A percentile compares a stretch with the other conserved stretches of the same genome.
These are phyloP conservation scores for Grigorovia jiainica DNA, from an alignment of 805 yeast genomes.

Conservation along the genomic window DNA sequence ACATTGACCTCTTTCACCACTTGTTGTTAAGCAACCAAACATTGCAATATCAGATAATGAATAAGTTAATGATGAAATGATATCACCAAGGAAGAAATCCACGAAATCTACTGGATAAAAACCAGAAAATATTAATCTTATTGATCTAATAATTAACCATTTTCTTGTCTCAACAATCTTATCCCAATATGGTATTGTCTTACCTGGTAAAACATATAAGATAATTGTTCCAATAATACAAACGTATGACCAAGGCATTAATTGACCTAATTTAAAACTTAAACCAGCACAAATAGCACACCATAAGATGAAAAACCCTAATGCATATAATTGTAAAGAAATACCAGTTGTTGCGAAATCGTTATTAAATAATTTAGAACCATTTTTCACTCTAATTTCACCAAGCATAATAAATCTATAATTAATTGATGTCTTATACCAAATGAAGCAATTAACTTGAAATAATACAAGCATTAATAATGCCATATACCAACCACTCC, in stretches of 20 bases:
- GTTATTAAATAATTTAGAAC: constrained; percentile 27
- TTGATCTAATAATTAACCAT: constrained; percentile 65
- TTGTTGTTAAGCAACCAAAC: constrained; percentile 69
- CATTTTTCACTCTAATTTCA: constrained; percentile 67
- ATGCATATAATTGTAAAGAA: constrained; percentile 45
- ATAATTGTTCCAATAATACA: constrained; percentile 22
- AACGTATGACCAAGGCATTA: constrained; percentile 63
- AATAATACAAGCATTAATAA: constrained; percentile 54
- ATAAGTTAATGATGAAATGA: constrained; percentile 80
- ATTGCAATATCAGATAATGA: constrained; percentile 77
- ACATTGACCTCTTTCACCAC: constrained; percentile 46
- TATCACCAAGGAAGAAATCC: constrained; percentile 90
- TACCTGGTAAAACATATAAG: constrained; percentile 13
- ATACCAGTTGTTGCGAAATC: constrained; percentile 30
- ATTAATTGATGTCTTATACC: constrained; percentile 70
- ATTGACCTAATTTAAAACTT: constrained; percentile 58
- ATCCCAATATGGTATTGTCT: constrained; percentile 26
- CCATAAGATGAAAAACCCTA: constrained; percentile 47
- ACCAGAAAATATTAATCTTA: constrained; percentile 74
- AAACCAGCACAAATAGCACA: constrained; percentile 63
- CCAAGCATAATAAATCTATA: constrained; percentile 73
- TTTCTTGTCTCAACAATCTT: constrained; percentile 47
- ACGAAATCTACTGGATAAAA: constrained; percentile 90
- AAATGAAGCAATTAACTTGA: constrained; percentile 58
- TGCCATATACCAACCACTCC: constrained; percentile 82